Base-by-base conservation (phyloP, 805 yeast genomes). In the Kurtzmaniella cleridarum region DNA sequence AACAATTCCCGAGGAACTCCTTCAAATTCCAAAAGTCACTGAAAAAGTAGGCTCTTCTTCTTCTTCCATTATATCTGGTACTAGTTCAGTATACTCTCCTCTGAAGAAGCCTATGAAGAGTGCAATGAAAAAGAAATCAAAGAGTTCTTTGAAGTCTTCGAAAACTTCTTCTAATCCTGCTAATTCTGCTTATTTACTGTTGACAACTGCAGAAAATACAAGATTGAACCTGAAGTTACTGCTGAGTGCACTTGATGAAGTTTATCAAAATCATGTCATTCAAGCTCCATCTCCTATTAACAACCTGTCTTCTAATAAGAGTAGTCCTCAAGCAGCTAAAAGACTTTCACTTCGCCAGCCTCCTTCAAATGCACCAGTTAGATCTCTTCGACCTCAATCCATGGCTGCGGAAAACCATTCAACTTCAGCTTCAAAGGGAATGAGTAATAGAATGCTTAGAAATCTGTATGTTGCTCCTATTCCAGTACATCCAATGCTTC, bases 161-260 rank as follows among this genome's bases (percentile, higher is more conserved):
- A 20, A 20, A 20, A 5, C 24, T 20, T 51, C 64, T 14, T 7
- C 29, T 18, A 63, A 55, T 42, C 68, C 83, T 1, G 85, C 86
- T 0, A 75, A 75, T 20, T 74, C 72, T 42, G 88, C 85, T 0
- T 82, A 82, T 49, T 53, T 82, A 32, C 79, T 86, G 0, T 59
- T 81, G 39, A 73, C 90, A 1, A 84, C 93, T 0, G 90, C 90
- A 1, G 89, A 84, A 52, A 84, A 84, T 55, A 84, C 93, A 0
- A 69, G 89, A 42, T 54, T 82, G 41, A 84, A 84, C 59, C 83
- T 91, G 1, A 73, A 74, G 43, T 55, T 78, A 52, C 70, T 79
- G 5, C 49, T 73, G 0, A 47, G 67, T 3, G 62, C 68, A 36
- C 59, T 70, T 45, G 43, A 39, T 20, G 64, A 7, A 12, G n/a